Evolutionary conservation across 2,329 filamentous ascomycete genomes (phyloP).

Genomic region (Aspergillus sojae): DNA sequence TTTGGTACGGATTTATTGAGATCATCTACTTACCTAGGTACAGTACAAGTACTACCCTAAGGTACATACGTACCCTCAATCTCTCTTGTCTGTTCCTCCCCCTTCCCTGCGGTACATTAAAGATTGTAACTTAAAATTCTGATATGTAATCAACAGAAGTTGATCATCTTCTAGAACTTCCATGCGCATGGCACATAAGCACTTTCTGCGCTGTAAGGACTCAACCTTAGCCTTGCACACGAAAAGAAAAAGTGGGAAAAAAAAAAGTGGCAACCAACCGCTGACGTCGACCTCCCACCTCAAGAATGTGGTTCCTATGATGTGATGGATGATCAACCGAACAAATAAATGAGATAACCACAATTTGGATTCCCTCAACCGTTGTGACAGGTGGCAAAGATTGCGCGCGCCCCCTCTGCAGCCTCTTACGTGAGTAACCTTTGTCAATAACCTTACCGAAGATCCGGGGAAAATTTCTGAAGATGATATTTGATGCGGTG

Average conservation of each 20-base stretch:
- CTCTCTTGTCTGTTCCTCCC: not conserved
- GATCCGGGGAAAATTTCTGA: not conserved
- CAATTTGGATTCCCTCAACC: not conserved
- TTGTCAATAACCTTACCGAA: not conserved
- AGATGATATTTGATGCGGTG: not conserved
- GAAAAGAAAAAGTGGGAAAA: not conserved
- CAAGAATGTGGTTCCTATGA: conserved; percentile 11
- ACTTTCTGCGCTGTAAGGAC: not conserved
- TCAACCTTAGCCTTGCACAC: not conserved
- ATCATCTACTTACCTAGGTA: not conserved
- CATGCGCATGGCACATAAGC: conserved; percentile 9
- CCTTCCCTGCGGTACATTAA: not conserved
- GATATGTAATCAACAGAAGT: not conserved
- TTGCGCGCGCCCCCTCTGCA: not conserved
- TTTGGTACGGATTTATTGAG: not conserved
- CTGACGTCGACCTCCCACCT: conserved; percentile 11
- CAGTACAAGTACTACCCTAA: not conserved
- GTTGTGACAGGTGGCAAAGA: conserved; percentile 4
- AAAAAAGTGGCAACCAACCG: conserved; percentile 12
- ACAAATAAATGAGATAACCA: conserved; percentile 8
- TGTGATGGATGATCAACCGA: conserved; percentile 7
- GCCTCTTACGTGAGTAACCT: not conserved
- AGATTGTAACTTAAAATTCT: not conserved
- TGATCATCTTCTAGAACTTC: conserved; percentile 14
- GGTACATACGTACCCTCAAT: not conserved